Evolutionary conservation across 2,329 filamentous ascomycete genomes (phyloP), one percentile per base, ranked within the genome.

Genomic region (Pyrenophora seminiperda): DNA sequence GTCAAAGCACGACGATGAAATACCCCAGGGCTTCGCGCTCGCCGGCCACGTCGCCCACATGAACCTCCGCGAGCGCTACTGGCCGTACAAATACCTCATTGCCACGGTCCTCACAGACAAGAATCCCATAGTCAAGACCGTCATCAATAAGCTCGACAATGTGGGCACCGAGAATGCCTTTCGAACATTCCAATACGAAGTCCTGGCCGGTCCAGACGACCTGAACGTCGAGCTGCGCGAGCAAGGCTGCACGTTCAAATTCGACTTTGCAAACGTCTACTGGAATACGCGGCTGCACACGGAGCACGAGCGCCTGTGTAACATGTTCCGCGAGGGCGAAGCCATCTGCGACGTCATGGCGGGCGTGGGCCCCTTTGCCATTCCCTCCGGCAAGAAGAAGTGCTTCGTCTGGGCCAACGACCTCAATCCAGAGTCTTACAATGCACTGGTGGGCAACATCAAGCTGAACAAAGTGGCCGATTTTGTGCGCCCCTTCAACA

Each of bases 361-460:
- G 0, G 94, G 94, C 34, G 92, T 99, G 41, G 94, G 94, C 0
- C 94, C 94, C 0, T 99, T 99, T 73, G 92, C 93, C 17, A 81
- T 96, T 3, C 94, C 94, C 0, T 91, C 93, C 0, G 94, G 90
- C 13, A 95, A 89, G 77, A 93, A 89, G 73, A 85, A 84, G 31
- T 90, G 95, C 20, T 96, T 97, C 63, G 92, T 97, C 14, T 96
- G 90, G 86, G 94, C 92, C 31, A 99, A 97, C 74, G 94, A 99
- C 72, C 86, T 97, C 70, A 99, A 99, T 70, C 93, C 93, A 0
- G 89, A 95, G 65, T 92, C 91, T 63, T 91, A 86, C 74, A 82
- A 79, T 47, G 87, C 85, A 58, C 83, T 99, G 64, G 73, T 81
- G 20, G 82, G 87, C 29, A 89, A 89, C 7, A 81, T 95, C 43